Percentiles rank a stretch among this genome's conserved stretches.
Conservation (phyloP, 2,329 filamentous ascomycete genomes). For the Calonectria honghensis region DNA sequence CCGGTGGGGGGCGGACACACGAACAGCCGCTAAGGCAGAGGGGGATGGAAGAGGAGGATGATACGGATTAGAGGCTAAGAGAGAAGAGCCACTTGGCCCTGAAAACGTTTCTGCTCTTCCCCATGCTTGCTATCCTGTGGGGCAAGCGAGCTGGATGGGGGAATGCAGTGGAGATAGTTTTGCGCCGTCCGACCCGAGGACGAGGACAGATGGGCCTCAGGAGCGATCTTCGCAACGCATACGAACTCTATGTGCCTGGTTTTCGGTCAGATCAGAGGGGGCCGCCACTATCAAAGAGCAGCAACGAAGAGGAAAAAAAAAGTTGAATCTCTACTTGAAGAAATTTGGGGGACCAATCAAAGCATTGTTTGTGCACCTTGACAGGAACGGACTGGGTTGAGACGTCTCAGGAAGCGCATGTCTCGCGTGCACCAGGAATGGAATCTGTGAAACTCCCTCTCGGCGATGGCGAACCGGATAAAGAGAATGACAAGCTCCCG, state of each 20-base stretch:
- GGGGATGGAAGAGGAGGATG: not conserved
- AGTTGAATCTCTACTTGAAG: not conserved
- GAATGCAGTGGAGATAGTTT: conserved; percentile 37
- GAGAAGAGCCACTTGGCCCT: not conserved
- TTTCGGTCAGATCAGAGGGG: conserved; percentile 13
- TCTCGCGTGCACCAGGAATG: conserved; percentile 27
- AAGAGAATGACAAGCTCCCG: conserved; percentile 21
- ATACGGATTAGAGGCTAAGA: not conserved
- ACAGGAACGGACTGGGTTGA: conserved; percentile 27
- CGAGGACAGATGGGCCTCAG: conserved; percentile 11
- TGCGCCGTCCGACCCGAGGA: conserved; percentile 30
- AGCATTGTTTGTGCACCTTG: not conserved
- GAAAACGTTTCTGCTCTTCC: not conserved
- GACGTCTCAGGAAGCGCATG: conserved; percentile 18
- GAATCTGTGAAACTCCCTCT: conserved; percentile 14
- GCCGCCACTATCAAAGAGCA: not conserved
- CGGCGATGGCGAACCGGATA: conserved; percentile 15
- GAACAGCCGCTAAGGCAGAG: not conserved
- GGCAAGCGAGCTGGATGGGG: conserved; percentile 6
- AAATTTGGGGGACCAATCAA: not conserved
- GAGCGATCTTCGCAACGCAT: not conserved
- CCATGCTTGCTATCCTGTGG: conserved; percentile 21
- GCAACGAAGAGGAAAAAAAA: not conserved
- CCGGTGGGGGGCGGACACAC: not conserved
- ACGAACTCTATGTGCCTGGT: conserved; percentile 14